Base-by-base conservation (phyloP, 257 asterid genomes). In the Prunella vulgaris region DNA sequence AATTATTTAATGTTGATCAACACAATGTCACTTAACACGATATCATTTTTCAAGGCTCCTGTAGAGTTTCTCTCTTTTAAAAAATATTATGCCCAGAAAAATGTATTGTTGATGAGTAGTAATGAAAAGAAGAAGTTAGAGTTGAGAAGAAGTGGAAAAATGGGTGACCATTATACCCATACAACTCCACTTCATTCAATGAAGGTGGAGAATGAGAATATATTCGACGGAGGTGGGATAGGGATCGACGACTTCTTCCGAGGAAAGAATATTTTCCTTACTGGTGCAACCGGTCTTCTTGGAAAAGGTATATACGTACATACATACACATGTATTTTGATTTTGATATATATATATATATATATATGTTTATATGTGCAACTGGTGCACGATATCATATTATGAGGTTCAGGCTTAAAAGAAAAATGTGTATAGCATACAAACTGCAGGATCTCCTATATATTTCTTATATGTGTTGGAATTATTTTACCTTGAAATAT, bases 241-340 rank as follows among this genome's bases (percentile, higher is more conserved):
- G 94, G 90, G 30, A 87, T 87, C 48, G 53, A 73, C 57, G 42
- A 66, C 0, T 83, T 87, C 68, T 80, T 83, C 3, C 27, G 61
- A 53, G 89, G 84, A 20, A 87, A 85, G 60, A 81, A 76, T 3
- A 78, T 85, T 49, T 61, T 87, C 24, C 33, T 87, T 4, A 85
- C 89, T 0, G 90, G 94, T 42, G 88, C 80, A 2, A 85, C 90
- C 0, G 90, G 94, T 1, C 75, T 85, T 21, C 77, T 87, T 13
- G 94, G 84, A 14, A 85, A 83, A 85, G 94, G 90, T 79, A 64
- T 7, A n/a, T 30, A 44, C 40, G 9, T 33, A 17, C 15, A 18
- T 40, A 0, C 15, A 20, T 60, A 14, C 0, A 32, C 3, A 27
- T n/a, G n/a, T n/a, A n/a, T n/a, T n/a, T n/a, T n/a, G n/a, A n/a